A percentile compares a stretch with the other conserved stretches of the same genome.
Evolutionary conservation across 768 basidiomycete species (phyloP).

Genomic region (Hygrocybe coccinea): DNA sequence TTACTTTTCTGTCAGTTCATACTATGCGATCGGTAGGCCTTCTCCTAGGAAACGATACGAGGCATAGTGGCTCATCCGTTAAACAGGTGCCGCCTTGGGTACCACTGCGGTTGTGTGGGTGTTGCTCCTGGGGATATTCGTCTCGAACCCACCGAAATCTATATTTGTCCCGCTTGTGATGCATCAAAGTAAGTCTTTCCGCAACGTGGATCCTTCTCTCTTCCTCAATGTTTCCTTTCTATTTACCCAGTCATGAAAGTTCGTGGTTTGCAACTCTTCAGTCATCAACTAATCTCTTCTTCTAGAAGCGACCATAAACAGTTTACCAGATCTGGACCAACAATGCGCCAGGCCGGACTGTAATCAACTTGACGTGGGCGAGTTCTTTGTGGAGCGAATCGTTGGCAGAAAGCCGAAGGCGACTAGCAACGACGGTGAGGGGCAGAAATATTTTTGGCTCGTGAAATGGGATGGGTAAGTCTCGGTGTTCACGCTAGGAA

Average conservation of each 20-base stretch:
- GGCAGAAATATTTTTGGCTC: conserved; percentile 28
- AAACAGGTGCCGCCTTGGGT: conserved; percentile 38
- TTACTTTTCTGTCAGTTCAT: conserved; percentile 25
- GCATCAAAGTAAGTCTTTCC: conserved; percentile 25
- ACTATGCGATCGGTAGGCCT: conserved; percentile 21
- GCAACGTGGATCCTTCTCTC: conserved; percentile 7
- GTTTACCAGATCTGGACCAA: conserved; percentile 1
- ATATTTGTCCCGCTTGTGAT: conserved; percentile 42
- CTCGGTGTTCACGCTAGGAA: neutral
- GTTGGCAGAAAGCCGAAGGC: conserved; percentile 25
- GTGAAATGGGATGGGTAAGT: conserved; percentile 41
- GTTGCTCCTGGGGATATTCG: conserved; percentile 34
- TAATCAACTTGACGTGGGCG: conserved; percentile 14
- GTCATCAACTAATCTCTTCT: too few relatives aligned
- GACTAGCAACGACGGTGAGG: conserved; percentile 18
- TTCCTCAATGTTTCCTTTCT: neutral
- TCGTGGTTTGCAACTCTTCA: too few relatives aligned
- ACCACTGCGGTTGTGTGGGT: conserved; percentile 50
- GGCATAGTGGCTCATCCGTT: neutral
- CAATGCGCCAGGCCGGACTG: conserved; percentile 30
- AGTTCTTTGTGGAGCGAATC: conserved; percentile 33
- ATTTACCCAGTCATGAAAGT: too few relatives aligned
- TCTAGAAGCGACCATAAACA: neutral
- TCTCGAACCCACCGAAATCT: conserved; percentile 27
- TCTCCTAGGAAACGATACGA: neutral